Conservation (phyloP, 2,329 filamentous ascomycete genomes). For the Beauveria bassiana region DNA sequence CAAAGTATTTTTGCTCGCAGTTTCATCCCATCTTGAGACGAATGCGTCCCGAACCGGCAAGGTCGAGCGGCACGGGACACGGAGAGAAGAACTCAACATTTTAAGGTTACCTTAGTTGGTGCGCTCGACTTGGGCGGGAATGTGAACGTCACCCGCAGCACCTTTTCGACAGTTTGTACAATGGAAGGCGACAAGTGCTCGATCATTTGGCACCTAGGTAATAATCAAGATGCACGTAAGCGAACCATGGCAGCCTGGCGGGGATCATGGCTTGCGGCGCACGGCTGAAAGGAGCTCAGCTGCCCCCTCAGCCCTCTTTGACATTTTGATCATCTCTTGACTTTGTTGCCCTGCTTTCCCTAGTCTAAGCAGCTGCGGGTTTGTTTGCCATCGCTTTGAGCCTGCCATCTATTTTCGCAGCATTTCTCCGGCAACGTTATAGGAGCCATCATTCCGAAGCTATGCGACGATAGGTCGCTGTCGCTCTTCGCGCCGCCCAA, state of each 20-base stretch:
- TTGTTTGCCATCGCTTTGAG: too few species aligned
- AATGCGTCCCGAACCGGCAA: not conserved
- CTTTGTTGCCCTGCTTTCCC: too few species aligned
- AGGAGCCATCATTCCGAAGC: not conserved
- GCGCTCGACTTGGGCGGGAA: too few species aligned
- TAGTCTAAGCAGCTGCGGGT: too few species aligned
- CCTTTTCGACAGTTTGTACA: not conserved
- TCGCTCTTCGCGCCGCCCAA: not conserved
- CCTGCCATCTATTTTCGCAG: not conserved
- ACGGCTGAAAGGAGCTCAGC: conserved; percentile 9
- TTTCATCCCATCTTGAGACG: not conserved
- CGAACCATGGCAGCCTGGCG: not conserved
- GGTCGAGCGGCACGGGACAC: not conserved
- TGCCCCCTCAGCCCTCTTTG: not conserved
- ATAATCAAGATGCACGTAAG: not conserved
- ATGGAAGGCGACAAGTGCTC: not conserved
- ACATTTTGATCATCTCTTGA: not conserved
- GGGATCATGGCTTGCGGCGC: not conserved
- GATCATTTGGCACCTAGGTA: too few species aligned
- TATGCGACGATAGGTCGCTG: not conserved
- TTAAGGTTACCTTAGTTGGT: too few species aligned
- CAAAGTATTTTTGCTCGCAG: not conserved
- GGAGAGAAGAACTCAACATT: not conserved
- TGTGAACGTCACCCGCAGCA: too few species aligned
- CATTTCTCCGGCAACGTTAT: not conserved